phyloP scores from a whole-genome alignment of 345 rosid species.

The Eucalyptus urophylla region DNA sequence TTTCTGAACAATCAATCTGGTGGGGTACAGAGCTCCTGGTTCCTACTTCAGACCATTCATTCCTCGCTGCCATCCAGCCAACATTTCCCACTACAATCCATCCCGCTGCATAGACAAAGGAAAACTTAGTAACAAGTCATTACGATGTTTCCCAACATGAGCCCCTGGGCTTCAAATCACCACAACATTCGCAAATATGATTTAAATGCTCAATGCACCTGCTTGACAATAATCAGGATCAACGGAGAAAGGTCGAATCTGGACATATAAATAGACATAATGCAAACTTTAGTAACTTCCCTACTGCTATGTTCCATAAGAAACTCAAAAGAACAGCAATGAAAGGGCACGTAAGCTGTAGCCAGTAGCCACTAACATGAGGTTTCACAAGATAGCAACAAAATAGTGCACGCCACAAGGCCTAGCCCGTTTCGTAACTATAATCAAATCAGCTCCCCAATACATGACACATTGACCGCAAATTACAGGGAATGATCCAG shows the following conservation, averaged over 20 bases:
- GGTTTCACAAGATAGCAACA: neutral
- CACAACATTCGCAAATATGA: neutral
- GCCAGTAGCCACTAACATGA: neutral
- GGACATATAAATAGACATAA: neutral
- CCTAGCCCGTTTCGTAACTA: neutral
- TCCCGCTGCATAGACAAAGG: neutral
- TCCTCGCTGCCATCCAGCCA: neutral
- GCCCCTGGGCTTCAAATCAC: neutral
- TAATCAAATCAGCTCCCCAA: neutral
- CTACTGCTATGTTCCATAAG: neutral
- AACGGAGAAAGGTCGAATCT: neutral
- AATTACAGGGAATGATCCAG: neutral
- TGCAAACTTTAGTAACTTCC: neutral
- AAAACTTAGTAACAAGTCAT: neutral
- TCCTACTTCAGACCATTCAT: neutral
- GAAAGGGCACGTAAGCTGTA: neutral
- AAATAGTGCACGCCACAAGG: neutral
- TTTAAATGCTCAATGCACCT: neutral
- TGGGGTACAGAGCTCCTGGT: neutral
- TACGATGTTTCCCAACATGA: neutral
- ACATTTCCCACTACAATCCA: neutral
- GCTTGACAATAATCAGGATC: neutral
- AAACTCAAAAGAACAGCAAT: neutral
- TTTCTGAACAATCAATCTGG: neutral
- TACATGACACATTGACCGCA: neutral